Base-by-base conservation (phyloP, 2,329 filamentous ascomycete species). In the Fusarium illudens region DNA sequence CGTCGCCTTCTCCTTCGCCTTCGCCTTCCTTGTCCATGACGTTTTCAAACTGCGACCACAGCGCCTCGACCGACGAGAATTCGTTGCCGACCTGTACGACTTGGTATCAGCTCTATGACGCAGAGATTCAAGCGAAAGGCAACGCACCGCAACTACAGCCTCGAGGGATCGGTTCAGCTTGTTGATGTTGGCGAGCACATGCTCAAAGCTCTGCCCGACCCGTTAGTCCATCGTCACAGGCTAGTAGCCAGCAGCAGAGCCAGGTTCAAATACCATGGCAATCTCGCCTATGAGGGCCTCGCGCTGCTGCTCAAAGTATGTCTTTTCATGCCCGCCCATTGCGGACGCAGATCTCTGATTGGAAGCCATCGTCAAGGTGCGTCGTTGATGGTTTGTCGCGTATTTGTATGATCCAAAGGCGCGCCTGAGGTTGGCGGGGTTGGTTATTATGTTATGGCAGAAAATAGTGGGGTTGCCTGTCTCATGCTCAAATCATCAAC, bases 31-130 rank as follows among this genome's bases (percentile, higher is more conserved):
- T 92, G 9, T 88, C 92, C 94, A 97, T 98, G 72, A 98, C 94
- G 71, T 90, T 92, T 81, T 99, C 96, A 76, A 99, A 98, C 75
- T 97, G 93, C 36, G 92, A 96, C 96, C 96, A 99, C 15, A 99
- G 86, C 29, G 93, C 94, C 79, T 99, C 96, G 42, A 99, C 96
- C 4, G 93, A 94, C n/a, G 92, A 90, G 80, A 99, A 97, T 76
- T 99, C 96, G 79, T 97, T 97, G 34, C 96, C 96, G 54, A 99
- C 90, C 90, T 93, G 30, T 17, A 19, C 30, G 27, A 13, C 0
- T n/a, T n/a, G n/a, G n/a, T 1, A 27, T 58, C 17, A 58, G 32
- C 9, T 10, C 27, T 4, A 1, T 11, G 20, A n/a, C n/a, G n/a
- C n/a, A n/a, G n/a, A n/a, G n/a, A n/a, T n/a, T n/a, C n/a, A n/a